These are phyloP conservation scores for Triadica sebifera DNA, from an alignment of 345 rosid genomes.

Conservation along the genomic window DNA sequence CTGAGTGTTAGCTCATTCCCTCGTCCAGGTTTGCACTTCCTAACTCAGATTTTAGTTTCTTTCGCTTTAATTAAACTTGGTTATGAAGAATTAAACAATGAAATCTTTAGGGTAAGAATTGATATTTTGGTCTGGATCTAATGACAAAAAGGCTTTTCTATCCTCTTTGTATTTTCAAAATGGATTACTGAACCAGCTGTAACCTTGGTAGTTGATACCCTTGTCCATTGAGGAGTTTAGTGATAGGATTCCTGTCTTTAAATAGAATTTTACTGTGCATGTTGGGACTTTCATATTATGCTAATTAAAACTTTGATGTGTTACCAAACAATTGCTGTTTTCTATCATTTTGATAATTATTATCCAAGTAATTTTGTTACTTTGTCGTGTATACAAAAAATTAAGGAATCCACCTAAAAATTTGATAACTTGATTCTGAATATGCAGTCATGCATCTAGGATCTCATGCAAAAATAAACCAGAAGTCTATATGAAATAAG, in stretches of 20 bases:
- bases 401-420: background rate
- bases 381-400: background rate
- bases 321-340: background rate
- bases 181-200: background rate
- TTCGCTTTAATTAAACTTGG: background rate
- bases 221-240: background rate
- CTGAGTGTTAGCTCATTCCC: constrained; percentile 25
- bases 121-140: background rate
- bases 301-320: background rate
- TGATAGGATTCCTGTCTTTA: background rate
- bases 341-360: background rate
- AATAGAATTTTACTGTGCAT: background rate
- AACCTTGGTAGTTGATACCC: background rate
- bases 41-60: background rate
- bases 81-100: background rate
- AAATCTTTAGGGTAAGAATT: background rate
- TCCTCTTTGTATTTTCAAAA: background rate
- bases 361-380: background rate
- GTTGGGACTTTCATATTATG: background rate
- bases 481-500: background rate
- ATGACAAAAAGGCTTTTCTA: background rate
- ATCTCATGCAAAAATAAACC: background rate
- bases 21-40: constrained; percentile 41
- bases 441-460: background rate
- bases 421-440: background rate